Base-by-base conservation (phyloP, 768 basidiomycete genomes). In the Lactifluus volemus region DNA sequence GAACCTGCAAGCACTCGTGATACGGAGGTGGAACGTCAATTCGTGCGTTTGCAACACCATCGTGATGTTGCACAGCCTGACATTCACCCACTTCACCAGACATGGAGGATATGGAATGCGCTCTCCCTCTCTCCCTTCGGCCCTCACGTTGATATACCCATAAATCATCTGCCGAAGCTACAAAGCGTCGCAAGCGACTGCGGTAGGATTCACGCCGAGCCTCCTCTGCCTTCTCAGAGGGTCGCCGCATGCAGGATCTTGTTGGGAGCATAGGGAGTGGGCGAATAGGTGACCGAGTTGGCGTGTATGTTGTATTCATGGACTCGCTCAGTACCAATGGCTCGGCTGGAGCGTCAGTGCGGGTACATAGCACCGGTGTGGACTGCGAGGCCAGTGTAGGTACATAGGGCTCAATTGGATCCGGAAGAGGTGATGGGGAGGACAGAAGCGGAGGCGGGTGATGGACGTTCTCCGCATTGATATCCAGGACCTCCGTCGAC, bases 1-100 rank as follows among this genome's bases (percentile, higher is more conserved):
- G 51, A 30, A 14, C 29, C 29, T 25, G 50, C 53, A 61, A 47
- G 54, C 63, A 61, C 39, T 64, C 63, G 32, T 53, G 39, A 50
- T 64, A 64, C 1, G 63, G 63, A n/a, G 63, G 63, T 21, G 63
- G 63, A 15, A 64, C 44, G 51, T 64, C 63, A 25, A 55, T 55
- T 19, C 49, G 50, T 8, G 52, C 25, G 17, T 39, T 17, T 25
- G 36, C 9, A 12, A 53, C 49, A 3, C 63, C 60, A 41, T 64
- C 51, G 47, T 64, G 63, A 38, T 64, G 63, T 17, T 62, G 60
- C 38, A 57, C 55, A 19, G 53, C 21, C 14, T 34, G 44, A 38
- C 38, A 58, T 6, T 19, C 45, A n/a, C n/a, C n/a, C n/a, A n/a
- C n/a, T n/a, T n/a, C n/a, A 9, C 36, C 49, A 30, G 49, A 45